These are phyloP conservation scores for Colletotrichum godetiae DNA, from an alignment of 2,329 filamentous ascomycete genomes.

Conservation along the genomic window DNA sequence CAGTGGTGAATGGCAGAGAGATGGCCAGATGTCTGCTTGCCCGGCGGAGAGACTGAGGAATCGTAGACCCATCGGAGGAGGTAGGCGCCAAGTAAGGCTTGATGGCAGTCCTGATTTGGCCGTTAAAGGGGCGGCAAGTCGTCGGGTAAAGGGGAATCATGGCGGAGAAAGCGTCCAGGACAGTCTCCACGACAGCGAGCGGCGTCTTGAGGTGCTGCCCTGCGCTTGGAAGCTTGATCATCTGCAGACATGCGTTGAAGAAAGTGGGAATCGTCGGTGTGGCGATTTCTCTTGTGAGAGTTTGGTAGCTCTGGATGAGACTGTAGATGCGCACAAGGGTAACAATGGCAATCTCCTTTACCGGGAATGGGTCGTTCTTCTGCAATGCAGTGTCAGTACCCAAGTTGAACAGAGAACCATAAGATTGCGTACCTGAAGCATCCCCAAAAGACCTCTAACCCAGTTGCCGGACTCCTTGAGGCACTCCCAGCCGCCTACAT, in stretches of 20 bases:
- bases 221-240: conserved; percentile 61
- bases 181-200: conserved; percentile 68
- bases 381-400: conserved; percentile 48
- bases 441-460: conserved; percentile 79
- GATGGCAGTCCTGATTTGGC: conserved; percentile 73
- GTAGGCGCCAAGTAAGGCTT: conserved; percentile 74
- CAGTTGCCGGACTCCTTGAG: conserved; percentile 79
- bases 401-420: not conserved
- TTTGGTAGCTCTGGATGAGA: conserved; percentile 84
- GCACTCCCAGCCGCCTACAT: conserved; percentile 86
- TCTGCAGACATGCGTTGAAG: conserved; percentile 76
- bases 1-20: conserved; percentile 83
- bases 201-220: conserved; percentile 54
- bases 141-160: conserved; percentile 85
- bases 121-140: conserved; percentile 80
- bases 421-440: conserved; percentile 71
- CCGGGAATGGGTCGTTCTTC: conserved; percentile 81
- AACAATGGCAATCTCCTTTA: conserved; percentile 81
- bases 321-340: conserved; percentile 86
- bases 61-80: conserved; percentile 58
- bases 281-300: conserved; percentile 86
- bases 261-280: conserved; percentile 84
- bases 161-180: conserved; percentile 77
- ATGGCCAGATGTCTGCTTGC: conserved; percentile 75
- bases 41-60: conserved; percentile 64